Conservation (phyloP, 495 filamentous ascomycete species). For the Penicillium argentinense region DNA sequence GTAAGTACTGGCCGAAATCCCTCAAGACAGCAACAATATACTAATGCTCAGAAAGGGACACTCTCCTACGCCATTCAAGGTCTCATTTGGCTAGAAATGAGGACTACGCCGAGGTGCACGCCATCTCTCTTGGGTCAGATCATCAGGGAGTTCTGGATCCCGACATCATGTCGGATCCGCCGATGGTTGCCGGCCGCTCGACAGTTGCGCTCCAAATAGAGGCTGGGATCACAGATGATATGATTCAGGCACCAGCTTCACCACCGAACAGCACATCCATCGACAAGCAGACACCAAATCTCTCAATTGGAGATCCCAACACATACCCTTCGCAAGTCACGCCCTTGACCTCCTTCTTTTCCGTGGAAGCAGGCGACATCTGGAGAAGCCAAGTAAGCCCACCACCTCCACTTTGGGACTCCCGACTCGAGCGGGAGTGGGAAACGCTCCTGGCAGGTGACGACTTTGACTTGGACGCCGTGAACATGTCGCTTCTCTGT, state of each 20-base stretch:
- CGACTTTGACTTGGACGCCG: constrained; percentile 25
- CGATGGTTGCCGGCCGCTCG: neutral
- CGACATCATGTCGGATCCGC: neutral
- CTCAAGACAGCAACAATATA: neutral
- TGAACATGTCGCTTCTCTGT: constrained; percentile 15
- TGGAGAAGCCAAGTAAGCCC: constrained; percentile 9
- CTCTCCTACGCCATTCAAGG: constrained; percentile 23
- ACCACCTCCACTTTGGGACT: constrained; percentile 1
- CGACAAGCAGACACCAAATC: constrained; percentile 7
- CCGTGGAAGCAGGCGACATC: constrained; percentile 2
- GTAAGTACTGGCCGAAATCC: constrained; percentile 14
- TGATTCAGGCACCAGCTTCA: constrained; percentile 2
- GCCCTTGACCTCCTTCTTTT: constrained; percentile 7
- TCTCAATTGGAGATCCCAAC: constrained; percentile 1
- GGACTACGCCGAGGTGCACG: neutral
- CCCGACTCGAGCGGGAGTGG: constrained; percentile 2
- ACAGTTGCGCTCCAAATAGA: neutral
- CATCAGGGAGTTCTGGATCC: neutral
- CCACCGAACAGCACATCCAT: constrained; percentile 12
- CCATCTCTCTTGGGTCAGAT: neutral
- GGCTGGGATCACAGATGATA: constrained; percentile 1
- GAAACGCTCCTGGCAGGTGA: constrained; percentile 15
- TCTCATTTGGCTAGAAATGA: constrained; percentile 5
- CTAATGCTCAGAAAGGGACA: constrained; percentile 14
- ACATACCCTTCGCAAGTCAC: constrained; percentile 5